Evolutionary conservation across 345 rosid species (phyloP).

Genomic region (Rhizophora apiculata): DNA sequence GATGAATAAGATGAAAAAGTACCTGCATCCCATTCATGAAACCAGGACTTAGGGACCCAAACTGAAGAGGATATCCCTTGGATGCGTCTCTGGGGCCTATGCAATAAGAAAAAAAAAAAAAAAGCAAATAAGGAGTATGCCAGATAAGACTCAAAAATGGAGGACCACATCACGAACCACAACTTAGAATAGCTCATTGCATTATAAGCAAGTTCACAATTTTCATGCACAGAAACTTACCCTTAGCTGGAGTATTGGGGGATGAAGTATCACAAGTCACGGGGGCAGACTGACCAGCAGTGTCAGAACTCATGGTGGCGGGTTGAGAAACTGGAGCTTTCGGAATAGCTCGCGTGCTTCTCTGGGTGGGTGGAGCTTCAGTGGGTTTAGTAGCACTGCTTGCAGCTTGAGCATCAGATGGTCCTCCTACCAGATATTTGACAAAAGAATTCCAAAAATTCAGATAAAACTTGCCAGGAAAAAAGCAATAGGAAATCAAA

Average conservation of each 20-base stretch:
- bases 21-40: conserved; percentile 82
- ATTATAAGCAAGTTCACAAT: neutral
- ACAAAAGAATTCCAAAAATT: neutral
- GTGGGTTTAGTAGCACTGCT: conserved; percentile 36
- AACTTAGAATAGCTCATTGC: neutral
- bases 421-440: conserved; percentile 40
- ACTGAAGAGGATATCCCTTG: conserved; percentile 65
- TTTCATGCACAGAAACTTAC: conserved; percentile 24
- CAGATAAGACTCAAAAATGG: neutral
- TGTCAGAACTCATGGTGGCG: conserved; percentile 51
- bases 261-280: conserved; percentile 39
- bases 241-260: conserved; percentile 45
- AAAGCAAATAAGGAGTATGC: neutral
- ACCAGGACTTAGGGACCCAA: conserved; percentile 82
- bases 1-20: neutral
- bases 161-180: neutral
- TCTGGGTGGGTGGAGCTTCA: conserved; percentile 41
- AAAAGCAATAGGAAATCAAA: neutral
- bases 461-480: neutral
- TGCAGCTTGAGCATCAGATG: conserved; percentile 42
- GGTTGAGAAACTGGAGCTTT: conserved; percentile 84
- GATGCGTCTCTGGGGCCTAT: conserved; percentile 55
- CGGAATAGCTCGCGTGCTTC: conserved; percentile 52
- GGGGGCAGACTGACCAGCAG: conserved; percentile 43
- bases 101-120: conserved; percentile 18